Evolutionary conservation across 2,329 filamentous ascomycete genomes (phyloP).

Genomic region (Fusarium lyarnte): DNA sequence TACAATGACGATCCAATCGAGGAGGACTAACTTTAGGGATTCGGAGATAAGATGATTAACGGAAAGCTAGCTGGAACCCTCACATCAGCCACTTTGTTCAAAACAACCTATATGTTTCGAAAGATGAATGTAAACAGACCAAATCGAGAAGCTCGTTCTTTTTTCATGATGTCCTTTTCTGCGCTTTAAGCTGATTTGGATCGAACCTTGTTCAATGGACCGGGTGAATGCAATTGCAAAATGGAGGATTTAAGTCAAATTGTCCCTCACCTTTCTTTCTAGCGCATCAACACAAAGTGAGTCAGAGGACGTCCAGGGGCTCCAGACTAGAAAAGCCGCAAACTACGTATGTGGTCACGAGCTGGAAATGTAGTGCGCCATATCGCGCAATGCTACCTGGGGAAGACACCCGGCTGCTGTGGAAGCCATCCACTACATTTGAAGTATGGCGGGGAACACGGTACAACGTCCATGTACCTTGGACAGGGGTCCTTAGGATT

Average conservation of each 20-base stretch:
- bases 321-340: background rate
- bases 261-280: background rate
- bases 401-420: slow-evolving; percentile 16
- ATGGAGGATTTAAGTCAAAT: no score
- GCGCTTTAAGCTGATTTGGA: background rate
- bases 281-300: background rate
- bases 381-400: slow-evolving; percentile 17
- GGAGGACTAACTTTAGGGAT: slow-evolving; percentile 19
- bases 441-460: slow-evolving; percentile 15
- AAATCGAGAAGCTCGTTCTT: background rate
- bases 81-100: background rate
- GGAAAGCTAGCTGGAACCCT: background rate
- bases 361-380: slow-evolving; percentile 22
- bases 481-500: background rate
- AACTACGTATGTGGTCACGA: slow-evolving; percentile 28
- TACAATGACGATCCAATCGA: slow-evolving; percentile 49
- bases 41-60: slow-evolving; percentile 3
- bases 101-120: background rate
- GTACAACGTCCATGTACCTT: background rate
- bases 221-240: background rate
- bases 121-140: background rate
- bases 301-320: background rate
- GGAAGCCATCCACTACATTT: background rate
- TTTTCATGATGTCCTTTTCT: background rate
- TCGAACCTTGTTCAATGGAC: background rate